phyloP scores from a whole-genome alignment of 2,329 filamentous ascomycete genomes.

The Tolypocladium ophioglossoides region DNA sequence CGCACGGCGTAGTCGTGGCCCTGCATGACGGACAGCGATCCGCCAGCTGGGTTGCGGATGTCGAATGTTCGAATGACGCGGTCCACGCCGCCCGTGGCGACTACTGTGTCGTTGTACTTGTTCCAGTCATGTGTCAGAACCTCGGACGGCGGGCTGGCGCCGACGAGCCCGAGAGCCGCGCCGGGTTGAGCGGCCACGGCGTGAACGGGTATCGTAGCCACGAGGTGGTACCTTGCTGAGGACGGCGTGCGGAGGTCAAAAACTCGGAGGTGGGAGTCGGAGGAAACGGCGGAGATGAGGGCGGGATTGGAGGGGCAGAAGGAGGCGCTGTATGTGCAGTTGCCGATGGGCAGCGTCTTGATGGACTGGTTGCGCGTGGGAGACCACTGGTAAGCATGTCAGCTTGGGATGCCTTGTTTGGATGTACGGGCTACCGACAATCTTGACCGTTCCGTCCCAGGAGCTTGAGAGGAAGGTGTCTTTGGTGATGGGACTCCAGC shows the following conservation, averaged over 20 bases:
- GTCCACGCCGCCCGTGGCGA: constrained; percentile 87
- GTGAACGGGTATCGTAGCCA: constrained; percentile 74
- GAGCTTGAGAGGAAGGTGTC: constrained; percentile 83
- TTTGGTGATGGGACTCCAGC: constrained; percentile 87
- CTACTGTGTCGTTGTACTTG: constrained; percentile 78
- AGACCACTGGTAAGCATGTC: constrained; percentile 52
- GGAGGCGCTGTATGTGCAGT: constrained; percentile 85
- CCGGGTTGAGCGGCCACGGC: constrained; percentile 42
- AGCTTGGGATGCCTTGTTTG: not conserved
- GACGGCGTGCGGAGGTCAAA: constrained; percentile 87
- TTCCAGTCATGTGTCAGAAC: constrained; percentile 97
- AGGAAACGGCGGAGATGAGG: constrained; percentile 77
- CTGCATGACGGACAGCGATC: constrained; percentile 61
- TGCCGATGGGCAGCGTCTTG: constrained; percentile 79
- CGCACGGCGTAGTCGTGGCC: constrained; percentile 90
- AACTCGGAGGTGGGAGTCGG: constrained; percentile 79
- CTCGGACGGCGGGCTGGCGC: constrained; percentile 57
- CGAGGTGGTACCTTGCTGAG: constrained; percentile 79
- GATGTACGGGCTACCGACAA: constrained; percentile 38
- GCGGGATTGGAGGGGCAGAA: constrained; percentile 84
- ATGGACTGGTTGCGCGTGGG: constrained; percentile 66
- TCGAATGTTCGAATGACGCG: constrained; percentile 82
- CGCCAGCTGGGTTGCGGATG: constrained; percentile 62
- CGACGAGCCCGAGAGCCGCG: constrained; percentile 16
- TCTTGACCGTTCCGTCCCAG: constrained; percentile 94